phyloP scores from a whole-genome alignment of 129 eudicot species.

The Flaveria ramosissima region DNA sequence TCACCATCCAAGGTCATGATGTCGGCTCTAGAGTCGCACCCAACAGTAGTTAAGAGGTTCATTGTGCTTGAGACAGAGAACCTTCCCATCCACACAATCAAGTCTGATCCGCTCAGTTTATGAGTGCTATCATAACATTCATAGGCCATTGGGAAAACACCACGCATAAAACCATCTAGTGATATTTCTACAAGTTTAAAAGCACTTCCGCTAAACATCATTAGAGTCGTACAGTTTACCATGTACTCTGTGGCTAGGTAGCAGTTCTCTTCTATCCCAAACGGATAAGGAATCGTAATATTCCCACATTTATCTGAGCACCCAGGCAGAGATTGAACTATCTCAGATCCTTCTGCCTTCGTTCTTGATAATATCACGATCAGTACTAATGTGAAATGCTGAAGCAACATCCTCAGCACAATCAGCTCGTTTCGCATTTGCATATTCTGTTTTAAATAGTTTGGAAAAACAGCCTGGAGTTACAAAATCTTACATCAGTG shows the following conservation, averaged over 20 bases:
- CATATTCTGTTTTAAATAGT: no score
- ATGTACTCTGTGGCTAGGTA: not conserved
- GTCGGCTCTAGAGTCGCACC: constrained; percentile 38
- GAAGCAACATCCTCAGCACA: constrained; percentile 6
- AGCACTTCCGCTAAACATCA: not conserved
- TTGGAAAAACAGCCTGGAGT: no score
- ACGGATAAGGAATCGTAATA: not conserved
- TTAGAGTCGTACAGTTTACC: not conserved
- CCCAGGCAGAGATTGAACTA: not conserved
- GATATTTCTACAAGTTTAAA: constrained; percentile 7
- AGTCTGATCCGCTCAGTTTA: not conserved
- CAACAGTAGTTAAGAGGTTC: constrained; percentile 31
- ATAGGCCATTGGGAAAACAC: not conserved
- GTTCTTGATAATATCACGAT: not conserved
- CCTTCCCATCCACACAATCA: not conserved
- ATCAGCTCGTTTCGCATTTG: no score
- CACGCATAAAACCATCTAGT: constrained; percentile 24
- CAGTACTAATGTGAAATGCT: not conserved
- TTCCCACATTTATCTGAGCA: constrained; percentile 11
- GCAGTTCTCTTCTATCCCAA: not conserved
- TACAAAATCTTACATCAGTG: no score
- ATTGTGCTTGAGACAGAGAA: constrained; percentile 22
- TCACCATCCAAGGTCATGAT: not conserved
- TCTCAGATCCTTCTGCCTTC: not conserved
- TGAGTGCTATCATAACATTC: constrained; percentile 20